These are phyloP conservation scores for Acacia concinna DNA, from an alignment of 331 rosid genomes.

Conservation along the genomic window DNA sequence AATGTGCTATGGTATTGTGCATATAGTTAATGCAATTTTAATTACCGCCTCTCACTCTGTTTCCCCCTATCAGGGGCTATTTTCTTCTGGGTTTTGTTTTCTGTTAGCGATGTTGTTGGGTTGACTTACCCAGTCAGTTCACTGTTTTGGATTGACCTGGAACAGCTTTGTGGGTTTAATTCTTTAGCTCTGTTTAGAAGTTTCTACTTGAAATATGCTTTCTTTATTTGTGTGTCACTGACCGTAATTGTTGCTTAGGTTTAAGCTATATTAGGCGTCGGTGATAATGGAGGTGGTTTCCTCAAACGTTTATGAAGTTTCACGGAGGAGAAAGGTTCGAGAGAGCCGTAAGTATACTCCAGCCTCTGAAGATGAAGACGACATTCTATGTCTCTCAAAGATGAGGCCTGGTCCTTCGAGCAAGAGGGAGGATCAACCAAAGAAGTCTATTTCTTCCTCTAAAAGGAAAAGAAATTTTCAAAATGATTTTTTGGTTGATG, in stretches of 20 bases:
- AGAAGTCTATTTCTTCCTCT: slow-evolving; percentile 32
- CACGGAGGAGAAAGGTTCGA: slow-evolving; percentile 24
- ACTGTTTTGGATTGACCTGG: background rate
- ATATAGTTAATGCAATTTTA: slow-evolving; percentile 6
- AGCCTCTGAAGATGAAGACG: slow-evolving; percentile 27
- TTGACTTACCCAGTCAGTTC: slow-evolving; percentile 31
- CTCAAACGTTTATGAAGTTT: slow-evolving; percentile 27
- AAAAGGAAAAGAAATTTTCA: slow-evolving; percentile 13
- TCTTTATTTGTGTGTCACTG: background rate
- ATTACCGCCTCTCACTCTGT: background rate
- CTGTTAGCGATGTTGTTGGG: background rate
- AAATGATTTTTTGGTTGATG: slow-evolving; percentile 31
- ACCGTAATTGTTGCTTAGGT: background rate
- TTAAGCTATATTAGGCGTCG: slow-evolving; percentile 10
- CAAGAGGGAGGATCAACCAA: slow-evolving; percentile 29
- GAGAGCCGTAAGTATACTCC: slow-evolving; percentile 12
- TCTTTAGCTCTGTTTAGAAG: background rate
- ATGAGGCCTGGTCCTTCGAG: background rate
- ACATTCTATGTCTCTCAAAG: background rate
- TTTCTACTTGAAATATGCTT: background rate
- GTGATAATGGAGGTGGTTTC: slow-evolving; percentile 49
- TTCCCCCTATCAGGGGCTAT: background rate
- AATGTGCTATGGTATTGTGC: background rate
- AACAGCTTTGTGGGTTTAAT: background rate
- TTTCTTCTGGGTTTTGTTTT: background rate